Percentiles rank a stretch among this genome's conserved stretches.
Conservation (phyloP, 495 filamentous ascomycete genomes). For the Staphylotrichum tortipilum region DNA sequence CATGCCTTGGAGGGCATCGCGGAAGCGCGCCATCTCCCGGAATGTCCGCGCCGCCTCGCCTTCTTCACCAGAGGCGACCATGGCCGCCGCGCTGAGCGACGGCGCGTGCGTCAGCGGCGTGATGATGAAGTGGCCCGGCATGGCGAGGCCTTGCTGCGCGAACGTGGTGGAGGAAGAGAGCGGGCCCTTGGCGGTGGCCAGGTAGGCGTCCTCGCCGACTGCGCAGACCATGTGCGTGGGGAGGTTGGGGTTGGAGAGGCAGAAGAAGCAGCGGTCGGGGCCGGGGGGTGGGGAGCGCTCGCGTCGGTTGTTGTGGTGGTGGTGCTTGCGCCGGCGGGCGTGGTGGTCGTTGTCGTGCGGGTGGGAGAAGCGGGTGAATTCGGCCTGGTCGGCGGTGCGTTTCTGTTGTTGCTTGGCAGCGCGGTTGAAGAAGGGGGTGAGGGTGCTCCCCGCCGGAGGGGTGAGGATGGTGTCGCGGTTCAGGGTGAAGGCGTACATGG, state of each 20-base stretch:
- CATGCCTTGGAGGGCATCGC: conserved; percentile 63
- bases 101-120: conserved; percentile 68
- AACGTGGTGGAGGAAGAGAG: conserved; percentile 62
- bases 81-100: conserved; percentile 46
- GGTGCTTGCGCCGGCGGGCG: conserved; percentile 40
- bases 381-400: conserved; percentile 49
- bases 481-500: conserved; percentile 82
- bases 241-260: conserved; percentile 71
- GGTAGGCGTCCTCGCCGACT: conserved; percentile 74
- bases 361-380: conserved; percentile 61
- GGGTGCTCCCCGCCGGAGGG: conserved; percentile 59
- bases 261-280: conserved; percentile 87
- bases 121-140: conserved; percentile 82
- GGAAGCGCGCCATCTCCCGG: conserved; percentile 74
- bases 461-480: conserved; percentile 48
- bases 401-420: conserved; percentile 46
- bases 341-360: conserved; percentile 53
- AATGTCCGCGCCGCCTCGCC: conserved; percentile 48
- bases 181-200: conserved; percentile 88
- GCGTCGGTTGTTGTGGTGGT: conserved; percentile 42
- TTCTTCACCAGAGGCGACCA: too few relatives aligned
- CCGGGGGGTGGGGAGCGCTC: conserved; percentile 49
- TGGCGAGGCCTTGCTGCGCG: conserved; percentile 48
- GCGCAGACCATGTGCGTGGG: conserved; percentile 81
- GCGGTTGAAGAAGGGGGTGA: conserved; percentile 50